Evolutionary conservation across 768 basidiomycete species (phyloP).

Genomic region (Russula virescens): DNA sequence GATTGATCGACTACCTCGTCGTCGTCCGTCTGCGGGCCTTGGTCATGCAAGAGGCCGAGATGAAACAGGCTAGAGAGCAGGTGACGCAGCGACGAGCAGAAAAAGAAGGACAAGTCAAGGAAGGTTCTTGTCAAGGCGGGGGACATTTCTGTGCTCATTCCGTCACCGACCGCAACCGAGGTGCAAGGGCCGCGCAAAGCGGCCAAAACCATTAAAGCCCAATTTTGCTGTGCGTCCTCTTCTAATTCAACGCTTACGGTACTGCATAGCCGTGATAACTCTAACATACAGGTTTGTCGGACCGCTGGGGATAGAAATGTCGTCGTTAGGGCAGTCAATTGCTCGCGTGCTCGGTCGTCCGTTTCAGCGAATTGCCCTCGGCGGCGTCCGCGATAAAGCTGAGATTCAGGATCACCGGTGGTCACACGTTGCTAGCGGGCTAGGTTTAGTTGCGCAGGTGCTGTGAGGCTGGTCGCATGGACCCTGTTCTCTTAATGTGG

Average conservation of each 20-base stretch:
- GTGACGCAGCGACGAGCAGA: conserved; percentile 22
- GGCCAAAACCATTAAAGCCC: conserved; percentile 55
- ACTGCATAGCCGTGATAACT: not conserved
- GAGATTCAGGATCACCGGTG: conserved; percentile 73
- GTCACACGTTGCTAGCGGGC: conserved; percentile 89
- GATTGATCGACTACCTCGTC: conserved; percentile 87
- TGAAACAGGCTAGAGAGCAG: conserved; percentile 13
- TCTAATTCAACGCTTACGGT: not conserved
- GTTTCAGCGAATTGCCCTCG: conserved; percentile 88
- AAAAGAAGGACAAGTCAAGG: not conserved
- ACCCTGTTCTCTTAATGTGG: conserved; percentile 72
- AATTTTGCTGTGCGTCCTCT: conserved; percentile 50
- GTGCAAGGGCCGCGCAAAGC: conserved; percentile 10
- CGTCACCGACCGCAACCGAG: conserved; percentile 11
- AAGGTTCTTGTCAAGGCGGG: conserved; percentile 14
- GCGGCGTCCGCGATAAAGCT: conserved; percentile 91
- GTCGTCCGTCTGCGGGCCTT: conserved; percentile 55
- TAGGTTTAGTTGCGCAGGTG: conserved; percentile 81
- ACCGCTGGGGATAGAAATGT: conserved; percentile 89
- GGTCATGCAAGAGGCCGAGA: conserved; percentile 18
- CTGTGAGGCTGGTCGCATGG: conserved; percentile 74
- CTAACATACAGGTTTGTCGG: conserved; percentile 65
- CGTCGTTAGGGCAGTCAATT: conserved; percentile 83
- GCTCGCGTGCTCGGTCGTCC: conserved; percentile 77
- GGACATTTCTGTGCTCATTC: not conserved